These are phyloP conservation scores for Phytopythium mirpurense DNA, from an alignment of 352 stramenopile genomes.

Conservation along the genomic window DNA sequence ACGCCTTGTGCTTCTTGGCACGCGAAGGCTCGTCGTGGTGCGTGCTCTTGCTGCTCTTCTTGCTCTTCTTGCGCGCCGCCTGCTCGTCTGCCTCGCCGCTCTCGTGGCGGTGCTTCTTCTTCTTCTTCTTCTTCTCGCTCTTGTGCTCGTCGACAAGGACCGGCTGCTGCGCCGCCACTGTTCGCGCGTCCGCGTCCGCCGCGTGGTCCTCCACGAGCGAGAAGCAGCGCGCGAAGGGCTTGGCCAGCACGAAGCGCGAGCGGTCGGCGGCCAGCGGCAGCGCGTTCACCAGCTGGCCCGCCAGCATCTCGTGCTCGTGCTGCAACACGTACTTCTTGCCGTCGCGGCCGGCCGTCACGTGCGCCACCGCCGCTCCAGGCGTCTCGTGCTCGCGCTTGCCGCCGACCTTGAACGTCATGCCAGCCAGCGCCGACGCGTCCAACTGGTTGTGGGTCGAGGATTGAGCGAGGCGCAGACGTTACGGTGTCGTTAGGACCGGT, in stretches of 20 bases:
- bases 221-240: constrained; percentile 70
- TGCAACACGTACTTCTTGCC: constrained; percentile 55
- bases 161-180: not conserved
- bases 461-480: no score
- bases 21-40: constrained; percentile 17
- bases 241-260: constrained; percentile 56
- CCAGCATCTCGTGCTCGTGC: constrained; percentile 52
- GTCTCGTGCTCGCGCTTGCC: constrained; percentile 15
- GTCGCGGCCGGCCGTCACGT: constrained; percentile 24
- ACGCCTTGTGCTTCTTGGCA: constrained; percentile 8
- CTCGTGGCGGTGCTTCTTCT: constrained; percentile 2
- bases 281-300: constrained; percentile 73
- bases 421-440: constrained; percentile 61
- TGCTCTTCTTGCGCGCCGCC: constrained; percentile 54
- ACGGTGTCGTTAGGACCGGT: no score
- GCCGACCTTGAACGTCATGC: constrained; percentile 60
- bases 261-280: constrained; percentile 54
- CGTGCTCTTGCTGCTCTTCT: constrained; percentile 32
- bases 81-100: constrained; percentile 19
- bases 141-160: constrained; percentile 21
- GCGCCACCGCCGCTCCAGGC: constrained; percentile 35
- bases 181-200: not conserved
- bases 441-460: no score
- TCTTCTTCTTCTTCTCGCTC: constrained; percentile 15
- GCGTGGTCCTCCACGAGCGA: constrained; percentile 55